Conservation (phyloP, 345 rosid species). For the Gossypium turneri region DNA sequence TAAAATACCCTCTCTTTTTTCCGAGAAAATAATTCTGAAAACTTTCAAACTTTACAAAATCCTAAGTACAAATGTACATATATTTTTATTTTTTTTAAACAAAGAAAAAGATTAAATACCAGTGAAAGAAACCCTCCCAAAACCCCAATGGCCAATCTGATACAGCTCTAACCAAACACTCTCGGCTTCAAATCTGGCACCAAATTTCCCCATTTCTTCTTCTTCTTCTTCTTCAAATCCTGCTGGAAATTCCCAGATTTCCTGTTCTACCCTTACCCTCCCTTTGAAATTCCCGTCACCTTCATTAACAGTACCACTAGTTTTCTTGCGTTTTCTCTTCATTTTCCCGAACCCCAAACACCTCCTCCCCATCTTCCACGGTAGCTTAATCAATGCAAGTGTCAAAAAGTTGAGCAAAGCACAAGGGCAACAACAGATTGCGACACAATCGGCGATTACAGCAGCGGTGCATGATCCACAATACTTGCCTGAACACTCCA, state of each 20-base stretch:
- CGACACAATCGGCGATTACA: conserved; percentile 60
- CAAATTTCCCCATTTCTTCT: conserved; percentile 28
- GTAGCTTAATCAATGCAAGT: conserved; percentile 52
- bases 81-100: conserved; percentile 24
- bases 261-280: not conserved
- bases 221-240: conserved; percentile 21
- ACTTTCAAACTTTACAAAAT: not conserved
- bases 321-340: conserved; percentile 19
- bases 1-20: not conserved
- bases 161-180: conserved; percentile 74
- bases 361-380: conserved; percentile 50
- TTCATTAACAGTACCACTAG: conserved; percentile 16
- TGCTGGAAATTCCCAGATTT: conserved; percentile 36
- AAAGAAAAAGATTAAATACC: conserved; percentile 23
- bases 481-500: conserved; percentile 51
- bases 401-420: conserved; percentile 50
- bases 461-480: conserved; percentile 64
- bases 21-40: not conserved
- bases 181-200: conserved; percentile 55
- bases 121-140: conserved; percentile 82
- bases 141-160: conserved; percentile 77
- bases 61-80: not conserved
- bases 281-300: conserved; percentile 5
- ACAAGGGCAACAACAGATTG: conserved; percentile 73
- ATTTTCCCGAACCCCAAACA: conserved; percentile 38